phyloP scores from a whole-genome alignment of 1,284 basidiomycete species.

The Marasmius fiardii region DNA sequence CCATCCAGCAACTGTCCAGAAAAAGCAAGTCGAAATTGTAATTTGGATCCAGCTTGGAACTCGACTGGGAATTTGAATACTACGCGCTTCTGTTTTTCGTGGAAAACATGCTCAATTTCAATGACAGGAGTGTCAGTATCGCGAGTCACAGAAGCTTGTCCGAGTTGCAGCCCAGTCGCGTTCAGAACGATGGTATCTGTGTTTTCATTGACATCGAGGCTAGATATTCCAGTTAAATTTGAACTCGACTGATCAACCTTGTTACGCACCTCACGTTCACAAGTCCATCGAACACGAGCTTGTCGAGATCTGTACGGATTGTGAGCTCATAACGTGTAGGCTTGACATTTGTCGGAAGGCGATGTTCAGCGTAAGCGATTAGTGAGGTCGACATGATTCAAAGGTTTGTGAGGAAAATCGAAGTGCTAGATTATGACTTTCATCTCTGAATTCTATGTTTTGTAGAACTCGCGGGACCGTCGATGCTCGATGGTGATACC shows the following conservation, averaged over 20 bases:
- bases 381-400: neutral
- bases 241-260: neutral
- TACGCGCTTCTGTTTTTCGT: slow-evolving; percentile 63
- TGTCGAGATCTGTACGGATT: slow-evolving; percentile 81
- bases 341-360: slow-evolving; percentile 73
- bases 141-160: slow-evolving; percentile 49
- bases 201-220: slow-evolving; percentile 68
- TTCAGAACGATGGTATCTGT: slow-evolving; percentile 74
- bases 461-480: too few species aligned
- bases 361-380: slow-evolving; percentile 45
- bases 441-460: neutral
- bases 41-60: slow-evolving; percentile 60
- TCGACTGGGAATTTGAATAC: slow-evolving; percentile 54
- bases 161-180: slow-evolving; percentile 67
- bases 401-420: neutral
- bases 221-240: slow-evolving; percentile 25
- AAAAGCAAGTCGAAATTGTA: slow-evolving; percentile 62
- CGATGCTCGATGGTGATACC: too few species aligned
- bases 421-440: neutral
- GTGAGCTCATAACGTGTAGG: slow-evolving; percentile 84
- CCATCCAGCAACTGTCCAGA: slow-evolving; percentile 60
- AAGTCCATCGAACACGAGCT: slow-evolving; percentile 73
- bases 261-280: slow-evolving; percentile 67
- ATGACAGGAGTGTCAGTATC: slow-evolving; percentile 48
- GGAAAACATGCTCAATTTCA: slow-evolving; percentile 40